Conservation (phyloP, 768 basidiomycete species). For the Artomyces pyxidatus region DNA sequence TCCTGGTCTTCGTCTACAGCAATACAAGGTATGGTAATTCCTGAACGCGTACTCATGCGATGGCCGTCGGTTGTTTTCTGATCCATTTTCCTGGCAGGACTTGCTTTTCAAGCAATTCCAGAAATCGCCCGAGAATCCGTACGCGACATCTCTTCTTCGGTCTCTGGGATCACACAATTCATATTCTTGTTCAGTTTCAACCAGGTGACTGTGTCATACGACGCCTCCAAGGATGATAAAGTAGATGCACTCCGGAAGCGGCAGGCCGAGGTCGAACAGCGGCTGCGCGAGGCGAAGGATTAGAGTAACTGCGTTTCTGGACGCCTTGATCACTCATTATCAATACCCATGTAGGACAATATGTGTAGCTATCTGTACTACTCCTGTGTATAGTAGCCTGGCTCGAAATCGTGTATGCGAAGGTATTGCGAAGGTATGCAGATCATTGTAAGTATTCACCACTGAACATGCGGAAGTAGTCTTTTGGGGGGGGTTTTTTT, state of each 20-base stretch:
- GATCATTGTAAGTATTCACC: no score
- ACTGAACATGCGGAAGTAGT: no score
- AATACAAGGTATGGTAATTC: constrained; percentile 62
- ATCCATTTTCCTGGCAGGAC: constrained; percentile 39
- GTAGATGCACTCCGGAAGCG: constrained; percentile 65
- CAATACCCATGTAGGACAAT: no score
- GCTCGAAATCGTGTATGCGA: no score
- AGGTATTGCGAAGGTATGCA: no score
- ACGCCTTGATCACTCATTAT: no score
- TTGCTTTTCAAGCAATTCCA: constrained; percentile 91
- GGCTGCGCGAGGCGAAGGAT: constrained; percentile 41
- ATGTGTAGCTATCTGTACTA: no score
- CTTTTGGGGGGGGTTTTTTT: no score
- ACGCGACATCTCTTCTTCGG: constrained; percentile 20
- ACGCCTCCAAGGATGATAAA: constrained; percentile 84
- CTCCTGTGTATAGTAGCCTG: no score
- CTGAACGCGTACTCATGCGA: not conserved
- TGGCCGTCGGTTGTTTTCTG: not conserved
- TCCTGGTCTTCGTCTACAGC: constrained; percentile 84
- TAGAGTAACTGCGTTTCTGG: no score
- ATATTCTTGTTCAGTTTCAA: constrained; percentile 54
- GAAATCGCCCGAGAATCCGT: constrained; percentile 95
- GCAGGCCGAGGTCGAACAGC: constrained; percentile 54
- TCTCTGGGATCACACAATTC: not conserved
- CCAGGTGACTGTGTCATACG: constrained; percentile 69